These are phyloP conservation scores for Aphanomyces astaci DNA, from an alignment of 352 stramenopile species.

Conservation along the genomic window DNA sequence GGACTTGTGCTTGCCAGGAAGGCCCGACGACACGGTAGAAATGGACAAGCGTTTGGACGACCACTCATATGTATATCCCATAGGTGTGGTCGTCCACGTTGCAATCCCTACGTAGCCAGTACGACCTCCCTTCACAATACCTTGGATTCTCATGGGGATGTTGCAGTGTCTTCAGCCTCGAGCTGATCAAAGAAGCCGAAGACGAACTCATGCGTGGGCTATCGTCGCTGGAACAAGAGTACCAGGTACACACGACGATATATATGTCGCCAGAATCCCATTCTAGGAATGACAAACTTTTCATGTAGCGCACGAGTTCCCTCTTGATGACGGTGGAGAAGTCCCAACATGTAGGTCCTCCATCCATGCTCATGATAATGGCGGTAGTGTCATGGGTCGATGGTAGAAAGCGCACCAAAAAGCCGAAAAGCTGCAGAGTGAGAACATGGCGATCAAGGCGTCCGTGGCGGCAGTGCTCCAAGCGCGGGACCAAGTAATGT, in stretches of 20 bases:
- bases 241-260: constrained; percentile 13
- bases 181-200: constrained; percentile 21
- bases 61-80: neutral
- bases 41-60: neutral
- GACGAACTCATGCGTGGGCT: constrained; percentile 22
- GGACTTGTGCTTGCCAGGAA: constrained; percentile 5
- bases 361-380: too few relatives aligned
- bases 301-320: constrained; percentile 3
- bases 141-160: neutral
- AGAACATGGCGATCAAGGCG: constrained; percentile 21
- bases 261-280: neutral
- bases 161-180: constrained; percentile 15
- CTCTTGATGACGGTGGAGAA: constrained; percentile 21
- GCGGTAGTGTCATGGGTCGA: too few relatives aligned
- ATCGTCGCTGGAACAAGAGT: constrained; percentile 15
- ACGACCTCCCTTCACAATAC: neutral
- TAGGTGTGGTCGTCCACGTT: constrained; percentile 20
- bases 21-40: constrained; percentile 16
- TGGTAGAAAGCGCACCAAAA: constrained; percentile 1
- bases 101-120: constrained; percentile 18
- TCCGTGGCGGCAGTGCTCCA: constrained; percentile 17
- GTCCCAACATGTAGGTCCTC: constrained; percentile 1
- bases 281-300: neutral
- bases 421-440: constrained; percentile 14
- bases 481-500: constrained; percentile 9